Conservation (phyloP, 108 stramenopile species). For the Mediolabrus comicus region DNA sequence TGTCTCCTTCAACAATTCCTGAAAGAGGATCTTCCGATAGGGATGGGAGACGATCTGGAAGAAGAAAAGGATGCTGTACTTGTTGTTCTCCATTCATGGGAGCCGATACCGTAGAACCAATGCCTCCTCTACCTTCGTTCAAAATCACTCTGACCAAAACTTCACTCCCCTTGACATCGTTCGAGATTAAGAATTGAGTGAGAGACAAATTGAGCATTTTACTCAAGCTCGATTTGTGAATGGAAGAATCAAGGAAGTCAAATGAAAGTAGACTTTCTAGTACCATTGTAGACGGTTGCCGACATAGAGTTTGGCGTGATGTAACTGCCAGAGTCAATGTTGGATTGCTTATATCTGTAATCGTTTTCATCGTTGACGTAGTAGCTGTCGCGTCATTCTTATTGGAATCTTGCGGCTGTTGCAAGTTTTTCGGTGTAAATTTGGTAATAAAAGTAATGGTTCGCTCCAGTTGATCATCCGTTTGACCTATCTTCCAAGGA, state of each 20-base stretch:
- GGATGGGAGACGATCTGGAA: background rate
- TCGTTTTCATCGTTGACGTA: background rate
- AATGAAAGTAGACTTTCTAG: slow-evolving; percentile 20
- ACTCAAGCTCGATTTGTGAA: slow-evolving; percentile 4
- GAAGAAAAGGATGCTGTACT: background rate
- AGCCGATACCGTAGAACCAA: background rate
- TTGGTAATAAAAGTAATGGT: slow-evolving; percentile 23
- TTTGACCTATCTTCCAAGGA: slow-evolving; percentile 22
- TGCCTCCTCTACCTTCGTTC: slow-evolving; percentile 15
- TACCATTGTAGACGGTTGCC: background rate
- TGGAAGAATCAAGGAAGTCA: slow-evolving; percentile 3
- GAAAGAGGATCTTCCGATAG: background rate
- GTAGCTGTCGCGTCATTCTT: background rate
- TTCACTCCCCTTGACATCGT: slow-evolving; percentile 36
- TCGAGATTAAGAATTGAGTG: slow-evolving; percentile 34
- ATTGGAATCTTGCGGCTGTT: background rate
- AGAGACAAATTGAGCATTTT: slow-evolving; percentile 15
- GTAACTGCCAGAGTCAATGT: background rate
- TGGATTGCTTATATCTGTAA: background rate
- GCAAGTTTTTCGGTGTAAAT: slow-evolving; percentile 14
- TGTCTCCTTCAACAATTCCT: background rate
- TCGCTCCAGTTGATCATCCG: slow-evolving; percentile 7
- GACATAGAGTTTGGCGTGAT: background rate
- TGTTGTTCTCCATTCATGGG: background rate
- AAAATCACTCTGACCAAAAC: slow-evolving; percentile 24